These are phyloP conservation scores for Eucalyptus sideroxylon DNA, from an alignment of 345 rosid genomes.

Conservation along the genomic window DNA sequence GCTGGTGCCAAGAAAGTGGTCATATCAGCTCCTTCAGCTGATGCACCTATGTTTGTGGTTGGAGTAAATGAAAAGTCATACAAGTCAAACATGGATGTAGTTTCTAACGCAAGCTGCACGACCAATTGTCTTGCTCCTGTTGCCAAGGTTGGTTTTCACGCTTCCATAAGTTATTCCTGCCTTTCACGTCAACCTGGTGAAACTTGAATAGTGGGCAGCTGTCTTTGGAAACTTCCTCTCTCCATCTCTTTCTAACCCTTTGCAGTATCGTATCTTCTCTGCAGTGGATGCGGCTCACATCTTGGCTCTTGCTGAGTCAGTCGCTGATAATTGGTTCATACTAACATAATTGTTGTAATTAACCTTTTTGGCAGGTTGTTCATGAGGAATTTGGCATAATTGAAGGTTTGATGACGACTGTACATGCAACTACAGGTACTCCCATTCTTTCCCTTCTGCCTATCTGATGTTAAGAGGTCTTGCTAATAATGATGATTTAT, in stretches of 20 bases:
- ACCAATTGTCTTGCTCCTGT: constrained; percentile 99
- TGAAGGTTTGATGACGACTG: constrained; percentile 99
- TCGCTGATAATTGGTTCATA: background rate
- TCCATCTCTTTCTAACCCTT: background rate
- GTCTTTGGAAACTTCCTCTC: background rate
- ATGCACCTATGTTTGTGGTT: constrained; percentile 99
- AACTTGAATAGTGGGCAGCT: background rate
- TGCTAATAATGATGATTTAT: background rate
- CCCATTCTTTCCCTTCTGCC: background rate
- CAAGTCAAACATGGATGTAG: constrained; percentile 81
- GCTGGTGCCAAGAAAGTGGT: constrained; percentile 96
- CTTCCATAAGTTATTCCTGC: background rate
- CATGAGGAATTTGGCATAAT: constrained; percentile 93
- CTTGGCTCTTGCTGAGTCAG: background rate
- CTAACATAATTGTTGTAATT: background rate
- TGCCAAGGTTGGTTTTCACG: constrained; percentile 63
- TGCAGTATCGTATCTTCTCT: background rate
- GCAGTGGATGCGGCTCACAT: background rate
- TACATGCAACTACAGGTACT: constrained; percentile 95
- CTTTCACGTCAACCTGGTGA: background rate
- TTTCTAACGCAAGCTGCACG: constrained; percentile 99
- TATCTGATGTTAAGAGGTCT: background rate
- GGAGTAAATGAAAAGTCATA: constrained; percentile 92
- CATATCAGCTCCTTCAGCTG: constrained; percentile 97
- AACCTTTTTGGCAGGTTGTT: constrained; percentile 48